Conservation (phyloP, 169 alveolate genomes). For the Plasmodium billcollinsi region DNA sequence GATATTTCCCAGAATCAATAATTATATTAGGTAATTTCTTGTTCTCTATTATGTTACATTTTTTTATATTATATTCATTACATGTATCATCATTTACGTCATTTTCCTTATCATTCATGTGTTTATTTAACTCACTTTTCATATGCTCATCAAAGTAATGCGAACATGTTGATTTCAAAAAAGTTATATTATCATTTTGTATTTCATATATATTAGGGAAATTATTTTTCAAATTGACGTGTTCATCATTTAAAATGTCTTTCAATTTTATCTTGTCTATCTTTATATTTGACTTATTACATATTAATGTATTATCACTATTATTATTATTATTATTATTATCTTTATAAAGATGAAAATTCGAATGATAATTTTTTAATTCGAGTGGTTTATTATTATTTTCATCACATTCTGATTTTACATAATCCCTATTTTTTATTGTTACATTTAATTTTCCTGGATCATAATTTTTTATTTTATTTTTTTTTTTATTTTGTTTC, state of each 20-base stretch:
- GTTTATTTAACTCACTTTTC: not conserved
- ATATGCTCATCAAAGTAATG: not conserved
- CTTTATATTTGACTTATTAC: slow-evolving; percentile 33
- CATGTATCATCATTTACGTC: not conserved
- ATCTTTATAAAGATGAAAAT: not conserved
- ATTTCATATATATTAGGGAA: slow-evolving; percentile 36
- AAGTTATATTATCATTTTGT: slow-evolving; percentile 50
- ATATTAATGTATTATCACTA: not conserved
- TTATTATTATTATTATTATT: not conserved
- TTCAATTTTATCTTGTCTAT: slow-evolving; percentile 38
- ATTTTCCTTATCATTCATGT: slow-evolving; percentile 3
- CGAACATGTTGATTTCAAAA: slow-evolving; percentile 23
- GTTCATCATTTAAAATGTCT: slow-evolving; percentile 54
- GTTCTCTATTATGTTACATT: not conserved
- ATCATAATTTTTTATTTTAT: too few relatives aligned
- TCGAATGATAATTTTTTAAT: not conserved
- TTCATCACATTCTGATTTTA: not conserved
- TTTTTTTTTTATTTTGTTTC: not conserved
- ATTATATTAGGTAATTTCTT: not conserved
- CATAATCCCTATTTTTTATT: slow-evolving; percentile 19
- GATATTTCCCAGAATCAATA: slow-evolving; percentile 18
- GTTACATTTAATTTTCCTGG: too few relatives aligned
- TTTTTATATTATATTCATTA: not conserved
- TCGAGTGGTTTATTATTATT: not conserved
- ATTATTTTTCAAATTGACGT: slow-evolving; percentile 18